A percentile compares a stretch with the other conserved stretches of the same genome.
Conservation (phyloP, 768 basidiomycete species). For the Suillus brevipes region DNA sequence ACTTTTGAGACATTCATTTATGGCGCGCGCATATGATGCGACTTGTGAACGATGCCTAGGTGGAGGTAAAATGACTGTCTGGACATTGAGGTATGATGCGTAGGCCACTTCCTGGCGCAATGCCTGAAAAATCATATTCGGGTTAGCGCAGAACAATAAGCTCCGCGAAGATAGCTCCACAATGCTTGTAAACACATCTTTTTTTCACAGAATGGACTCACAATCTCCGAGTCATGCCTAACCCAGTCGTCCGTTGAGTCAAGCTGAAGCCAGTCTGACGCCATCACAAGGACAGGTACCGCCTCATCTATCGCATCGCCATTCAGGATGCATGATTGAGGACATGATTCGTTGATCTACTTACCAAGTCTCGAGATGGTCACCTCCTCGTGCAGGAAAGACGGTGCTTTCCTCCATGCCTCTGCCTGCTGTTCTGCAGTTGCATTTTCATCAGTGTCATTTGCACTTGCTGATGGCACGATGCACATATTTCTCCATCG, state of each 20-base stretch:
- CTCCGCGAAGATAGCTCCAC: conserved; percentile 11
- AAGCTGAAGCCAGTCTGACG: conserved; percentile 94
- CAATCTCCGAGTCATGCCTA: conserved; percentile 93
- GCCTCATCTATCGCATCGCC: conserved; percentile 59
- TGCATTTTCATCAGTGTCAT: conserved; percentile 39
- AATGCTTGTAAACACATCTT: not conserved
- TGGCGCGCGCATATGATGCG: conserved; percentile 90
- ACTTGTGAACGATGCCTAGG: conserved; percentile 82
- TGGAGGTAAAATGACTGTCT: conserved; percentile 83
- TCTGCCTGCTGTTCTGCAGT: conserved; percentile 70
- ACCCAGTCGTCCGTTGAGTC: conserved; percentile 93
- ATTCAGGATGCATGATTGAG: conserved; percentile 17
- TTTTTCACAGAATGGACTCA: conserved; percentile 40
- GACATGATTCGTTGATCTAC: conserved; percentile 30
- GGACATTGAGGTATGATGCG: conserved; percentile 88
- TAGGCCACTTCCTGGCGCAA: conserved; percentile 91
- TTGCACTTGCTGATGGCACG: conserved; percentile 45
- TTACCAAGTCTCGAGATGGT: conserved; percentile 79
- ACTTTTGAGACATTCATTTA: conserved; percentile 74
- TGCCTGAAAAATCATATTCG: conserved; percentile 51
- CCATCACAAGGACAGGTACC: conserved; percentile 68
- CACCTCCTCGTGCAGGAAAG: conserved; percentile 80
- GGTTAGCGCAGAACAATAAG: conserved; percentile 11
- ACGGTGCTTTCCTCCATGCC: conserved; percentile 81
- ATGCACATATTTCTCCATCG: conserved; percentile 92